Conservation (phyloP, 2,329 filamentous ascomycete genomes). For the Chrysoporthe puriensis region DNA sequence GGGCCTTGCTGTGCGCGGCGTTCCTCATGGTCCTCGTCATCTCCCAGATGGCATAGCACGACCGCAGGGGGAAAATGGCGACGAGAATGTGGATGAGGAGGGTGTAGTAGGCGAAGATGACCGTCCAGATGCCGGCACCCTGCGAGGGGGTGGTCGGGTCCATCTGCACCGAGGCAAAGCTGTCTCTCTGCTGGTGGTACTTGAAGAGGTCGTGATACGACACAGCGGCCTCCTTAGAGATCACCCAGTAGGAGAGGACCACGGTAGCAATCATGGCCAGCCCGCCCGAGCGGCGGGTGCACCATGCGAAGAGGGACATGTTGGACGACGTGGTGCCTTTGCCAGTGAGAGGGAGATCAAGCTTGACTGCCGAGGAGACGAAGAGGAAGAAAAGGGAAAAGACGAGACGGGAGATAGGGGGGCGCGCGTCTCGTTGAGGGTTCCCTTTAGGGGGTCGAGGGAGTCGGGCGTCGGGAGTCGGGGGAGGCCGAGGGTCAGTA, state of each 20-base stretch:
- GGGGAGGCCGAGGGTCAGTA: constrained; percentile 2
- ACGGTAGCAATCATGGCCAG: constrained; percentile 56
- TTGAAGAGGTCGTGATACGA: constrained; percentile 47
- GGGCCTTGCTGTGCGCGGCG: constrained; percentile 47
- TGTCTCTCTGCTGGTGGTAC: constrained; percentile 45
- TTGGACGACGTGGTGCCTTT: constrained; percentile 30
- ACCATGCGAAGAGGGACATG: constrained; percentile 61
- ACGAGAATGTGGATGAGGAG: constrained; percentile 68
- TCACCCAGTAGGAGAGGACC: constrained; percentile 58
- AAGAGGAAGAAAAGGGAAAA: not conserved
- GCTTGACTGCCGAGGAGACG: constrained; percentile 28
- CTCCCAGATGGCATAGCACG: constrained; percentile 64
- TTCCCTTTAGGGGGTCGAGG: constrained; percentile 25
- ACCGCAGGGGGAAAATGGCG: constrained; percentile 64
- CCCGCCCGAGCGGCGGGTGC: constrained; percentile 56
- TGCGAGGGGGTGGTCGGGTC: constrained; percentile 38
- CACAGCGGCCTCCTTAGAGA: constrained; percentile 52
- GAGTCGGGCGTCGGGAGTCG: constrained; percentile 19
- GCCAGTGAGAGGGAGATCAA: constrained; percentile 28
- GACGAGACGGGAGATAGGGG: constrained; percentile 1
- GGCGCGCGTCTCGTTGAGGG: constrained; percentile 24
- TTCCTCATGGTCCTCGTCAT: constrained; percentile 56
- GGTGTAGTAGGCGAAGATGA: constrained; percentile 66
- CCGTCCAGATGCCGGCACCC: constrained; percentile 54
- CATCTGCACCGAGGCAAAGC: constrained; percentile 40